Evolutionary conservation across 352 stramenopile genomes (phyloP), one percentile per base, ranked within the genome.

Genomic region (Halophytophthora polymorphica): DNA sequence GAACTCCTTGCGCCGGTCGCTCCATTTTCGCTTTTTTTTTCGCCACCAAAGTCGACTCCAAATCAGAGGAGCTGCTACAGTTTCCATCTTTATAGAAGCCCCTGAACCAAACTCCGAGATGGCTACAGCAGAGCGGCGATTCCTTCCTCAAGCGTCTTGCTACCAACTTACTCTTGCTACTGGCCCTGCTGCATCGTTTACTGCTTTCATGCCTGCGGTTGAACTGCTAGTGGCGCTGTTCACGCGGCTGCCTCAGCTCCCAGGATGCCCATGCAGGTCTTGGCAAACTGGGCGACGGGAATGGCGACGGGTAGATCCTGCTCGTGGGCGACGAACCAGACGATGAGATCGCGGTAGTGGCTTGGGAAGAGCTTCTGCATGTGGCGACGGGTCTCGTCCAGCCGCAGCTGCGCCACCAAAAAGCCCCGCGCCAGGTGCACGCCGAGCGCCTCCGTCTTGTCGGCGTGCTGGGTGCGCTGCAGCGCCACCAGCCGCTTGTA

Each of bases 311-410:
- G 45, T 2, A 86, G 40, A 7, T 74, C 58, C 58, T 77, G 67
- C 31, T 73, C 63, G 34, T 73, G 63, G 8, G 31, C 10, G 8
- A 58, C 34, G 48, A 88, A 77, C 49, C 60, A 70, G 15, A 61
- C 56, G 33, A 66, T 69, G 64, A 91, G 61, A 41, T 88, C 73
- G n/a, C 75, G 59, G 36, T 75, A 73, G 55, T 91, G 80, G 15
- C 51, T 71, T 3, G 73, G 71, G 35, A 89, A 91, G 35, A 73
- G 55, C 42, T 59, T 50, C 13, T 65, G 63, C 25, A 88, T 53
- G 41, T 73, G 60, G 29, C 43, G 43, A 35, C 74, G 61, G 3
- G 71, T 88, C 46, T 88, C 77, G 38, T 70, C 56, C 7, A 80
- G 56, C 15, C 48, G 60, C 46, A 88, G 49, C 45, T 86, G 72